These are phyloP conservation scores for Sarocladium oryzae DNA, from an alignment of 2,329 filamentous ascomycete genomes.

Conservation along the genomic window DNA sequence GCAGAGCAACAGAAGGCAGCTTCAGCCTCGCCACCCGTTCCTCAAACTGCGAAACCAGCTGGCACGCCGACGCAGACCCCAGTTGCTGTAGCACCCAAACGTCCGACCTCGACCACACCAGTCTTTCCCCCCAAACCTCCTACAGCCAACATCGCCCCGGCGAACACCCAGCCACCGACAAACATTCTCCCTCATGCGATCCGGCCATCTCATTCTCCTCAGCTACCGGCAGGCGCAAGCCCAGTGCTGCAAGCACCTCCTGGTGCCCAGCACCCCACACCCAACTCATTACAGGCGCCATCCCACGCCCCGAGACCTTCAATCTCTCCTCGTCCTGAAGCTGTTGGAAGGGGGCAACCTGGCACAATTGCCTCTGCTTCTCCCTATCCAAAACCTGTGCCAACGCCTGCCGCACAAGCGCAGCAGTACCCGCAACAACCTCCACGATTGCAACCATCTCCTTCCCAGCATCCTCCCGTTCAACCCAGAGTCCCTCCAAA, in stretches of 20 bases:
- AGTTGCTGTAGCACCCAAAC: conserved; percentile 18
- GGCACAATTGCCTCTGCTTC: conserved; percentile 11
- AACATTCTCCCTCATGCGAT: not conserved
- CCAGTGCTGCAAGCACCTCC: conserved; percentile 32
- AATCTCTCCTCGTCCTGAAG: conserved; percentile 28
- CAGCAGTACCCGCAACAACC: conserved; percentile 14
- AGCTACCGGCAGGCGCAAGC: conserved; percentile 20
- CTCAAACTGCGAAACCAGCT: conserved; percentile 17
- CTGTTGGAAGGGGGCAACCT: conserved; percentile 23
- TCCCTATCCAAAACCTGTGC: conserved; percentile 18
- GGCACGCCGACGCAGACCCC: conserved; percentile 16
- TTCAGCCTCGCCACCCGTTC: conserved; percentile 23
- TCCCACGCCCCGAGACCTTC: conserved; percentile 25
- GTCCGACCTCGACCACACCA: conserved; percentile 24
- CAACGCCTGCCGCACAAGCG: conserved; percentile 15
- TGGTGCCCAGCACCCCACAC: conserved; percentile 24
- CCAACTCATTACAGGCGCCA: conserved; percentile 19
- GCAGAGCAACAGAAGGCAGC: conserved; percentile 9
- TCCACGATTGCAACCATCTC: conserved; percentile 13
- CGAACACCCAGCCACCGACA: conserved; percentile 17
- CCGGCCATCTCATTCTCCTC: conserved; percentile 21
- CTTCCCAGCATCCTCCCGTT: conserved; percentile 16
- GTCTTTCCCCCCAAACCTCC: conserved; percentile 29
- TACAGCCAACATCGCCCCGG: conserved; percentile 15
- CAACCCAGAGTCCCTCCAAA: conserved; percentile 18